These are phyloP conservation scores for Blastomyces gilchristii DNA, from an alignment of 2,329 filamentous ascomycete genomes.

Conservation along the genomic window DNA sequence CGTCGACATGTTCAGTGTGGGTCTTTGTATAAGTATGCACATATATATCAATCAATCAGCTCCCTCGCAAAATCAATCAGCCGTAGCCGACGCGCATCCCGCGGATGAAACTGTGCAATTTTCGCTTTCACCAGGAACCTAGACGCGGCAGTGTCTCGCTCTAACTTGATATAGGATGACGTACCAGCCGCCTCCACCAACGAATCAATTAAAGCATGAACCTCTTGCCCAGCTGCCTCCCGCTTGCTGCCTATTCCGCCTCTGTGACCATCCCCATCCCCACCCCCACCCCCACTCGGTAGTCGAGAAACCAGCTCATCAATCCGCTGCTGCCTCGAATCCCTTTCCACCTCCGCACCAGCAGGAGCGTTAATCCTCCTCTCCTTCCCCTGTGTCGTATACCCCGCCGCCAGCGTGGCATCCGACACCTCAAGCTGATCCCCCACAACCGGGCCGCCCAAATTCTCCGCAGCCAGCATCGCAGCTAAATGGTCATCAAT, in stretches of 20 bases:
- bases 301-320: conserved; percentile 41
- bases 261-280: conserved; percentile 15
- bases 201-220: conserved; percentile 39
- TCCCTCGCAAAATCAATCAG: conserved; percentile 42
- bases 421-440: conserved; percentile 57
- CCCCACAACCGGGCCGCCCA: conserved; percentile 73
- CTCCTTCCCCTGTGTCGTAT: conserved; percentile 42
- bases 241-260: conserved; percentile 32
- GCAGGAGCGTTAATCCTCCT: conserved; percentile 34
- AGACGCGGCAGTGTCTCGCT: conserved; percentile 43
- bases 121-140: conserved; percentile 46
- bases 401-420: conserved; percentile 43
- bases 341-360: conserved; percentile 24
- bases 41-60: conserved; percentile 10
- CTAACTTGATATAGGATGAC: conserved; percentile 40
- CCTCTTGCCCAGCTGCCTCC: conserved; percentile 39
- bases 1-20: too few relatives aligned
- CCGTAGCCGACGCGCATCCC: conserved; percentile 42
- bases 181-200: conserved; percentile 36
- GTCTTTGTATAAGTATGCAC: background rate
- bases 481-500: conserved; percentile 59
- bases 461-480: conserved; percentile 72
- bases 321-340: conserved; percentile 39
- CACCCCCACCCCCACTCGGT: conserved; percentile 17
- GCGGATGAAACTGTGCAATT: conserved; percentile 47